phyloP scores from a whole-genome alignment of 208 protist genomes.

The Wallacemonas sp. region DNA sequence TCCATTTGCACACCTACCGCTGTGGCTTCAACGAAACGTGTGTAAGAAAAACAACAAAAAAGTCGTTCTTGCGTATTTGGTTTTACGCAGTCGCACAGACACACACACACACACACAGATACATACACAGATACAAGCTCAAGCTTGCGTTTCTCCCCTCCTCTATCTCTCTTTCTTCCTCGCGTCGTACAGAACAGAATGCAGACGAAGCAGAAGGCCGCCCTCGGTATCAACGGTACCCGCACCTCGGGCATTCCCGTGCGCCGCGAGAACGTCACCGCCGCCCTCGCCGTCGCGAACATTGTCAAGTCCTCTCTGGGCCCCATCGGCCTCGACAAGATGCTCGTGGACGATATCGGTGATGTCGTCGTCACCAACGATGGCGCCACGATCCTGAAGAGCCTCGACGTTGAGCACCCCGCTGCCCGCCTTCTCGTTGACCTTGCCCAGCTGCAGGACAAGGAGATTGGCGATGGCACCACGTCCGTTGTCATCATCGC shows the following conservation, averaged over 20 bases:
- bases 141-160: too few species aligned
- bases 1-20: conserved; percentile 1
- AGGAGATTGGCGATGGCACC: conserved; percentile 99
- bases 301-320: conserved; percentile 99
- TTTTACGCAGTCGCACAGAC: too few species aligned
- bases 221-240: conserved; percentile 94
- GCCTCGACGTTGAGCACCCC: conserved; percentile 94
- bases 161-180: conserved; percentile 4
- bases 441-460: conserved; percentile 98
- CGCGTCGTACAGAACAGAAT: too few species aligned
- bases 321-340: conserved; percentile 99
- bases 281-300: conserved; percentile 97
- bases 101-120: too few species aligned
- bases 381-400: conserved; percentile 97
- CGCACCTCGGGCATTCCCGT: conserved; percentile 95
- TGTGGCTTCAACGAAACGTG: too few species aligned
- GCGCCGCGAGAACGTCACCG: conserved; percentile 97
- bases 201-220: conserved; percentile 87
- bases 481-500: conserved; percentile 99
- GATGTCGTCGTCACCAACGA: conserved; percentile 99
- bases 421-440: conserved; percentile 98
- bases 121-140: too few species aligned
- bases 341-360: conserved; percentile 99
- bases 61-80: too few species aligned
- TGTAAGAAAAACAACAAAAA: conserved; percentile 9